These are phyloP conservation scores for Taphrina populina DNA, from an alignment of 1,139 yeast genomes.

Conservation along the genomic window DNA sequence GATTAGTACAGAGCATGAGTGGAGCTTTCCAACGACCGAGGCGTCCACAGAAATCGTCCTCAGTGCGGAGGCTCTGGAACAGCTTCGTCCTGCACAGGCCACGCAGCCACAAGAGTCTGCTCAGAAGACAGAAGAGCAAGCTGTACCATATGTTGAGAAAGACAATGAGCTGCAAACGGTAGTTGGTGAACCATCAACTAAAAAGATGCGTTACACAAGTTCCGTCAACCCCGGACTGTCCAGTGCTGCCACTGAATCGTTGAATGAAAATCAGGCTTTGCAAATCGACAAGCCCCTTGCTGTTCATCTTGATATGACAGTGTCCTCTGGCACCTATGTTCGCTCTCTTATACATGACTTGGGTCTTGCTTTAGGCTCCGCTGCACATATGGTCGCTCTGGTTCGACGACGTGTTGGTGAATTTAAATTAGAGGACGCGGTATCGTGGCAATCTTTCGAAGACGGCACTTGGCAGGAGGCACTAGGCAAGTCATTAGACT, in stretches of 20 bases:
- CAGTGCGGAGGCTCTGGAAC: conserved; percentile 39
- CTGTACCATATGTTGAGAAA: neutral
- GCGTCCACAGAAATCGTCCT: conserved; percentile 44
- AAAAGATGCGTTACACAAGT: neutral
- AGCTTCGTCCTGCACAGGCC: conserved; percentile 35
- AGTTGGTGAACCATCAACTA: neutral
- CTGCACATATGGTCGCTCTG: conserved; percentile 87
- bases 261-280: neutral
- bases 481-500: neutral
- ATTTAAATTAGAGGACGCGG: conserved; percentile 42
- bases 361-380: conserved; percentile 75
- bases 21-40: conserved; percentile 45
- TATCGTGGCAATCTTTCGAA: conserved; percentile 14
- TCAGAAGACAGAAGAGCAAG: too few relatives aligned
- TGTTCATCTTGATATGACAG: conserved; percentile 66
- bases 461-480: conserved; percentile 22
- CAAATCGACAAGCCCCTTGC: conserved; percentile 40
- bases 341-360: conserved; percentile 85
- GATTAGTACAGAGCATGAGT: conserved; percentile 58
- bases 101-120: too few relatives aligned
- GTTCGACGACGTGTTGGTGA: conserved; percentile 73
- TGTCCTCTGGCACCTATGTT: conserved; percentile 93
- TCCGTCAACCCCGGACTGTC: neutral
- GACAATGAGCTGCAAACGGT: neutral
- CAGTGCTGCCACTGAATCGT: conserved; percentile 6